phyloP scores from a whole-genome alignment of 257 asterid species.

The Cordia subcordata region DNA sequence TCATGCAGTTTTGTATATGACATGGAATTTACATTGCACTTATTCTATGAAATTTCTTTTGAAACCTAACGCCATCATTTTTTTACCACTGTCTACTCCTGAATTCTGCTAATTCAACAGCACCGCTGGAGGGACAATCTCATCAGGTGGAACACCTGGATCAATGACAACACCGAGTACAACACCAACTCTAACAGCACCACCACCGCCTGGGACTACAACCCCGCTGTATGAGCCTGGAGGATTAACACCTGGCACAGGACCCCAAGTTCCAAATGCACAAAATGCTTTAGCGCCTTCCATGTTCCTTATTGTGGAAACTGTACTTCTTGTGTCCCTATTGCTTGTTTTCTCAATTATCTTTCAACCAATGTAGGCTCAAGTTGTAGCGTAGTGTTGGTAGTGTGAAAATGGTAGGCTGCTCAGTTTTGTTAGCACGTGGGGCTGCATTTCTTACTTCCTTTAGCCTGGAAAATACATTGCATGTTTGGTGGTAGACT shows the following conservation, averaged over 20 bases:
- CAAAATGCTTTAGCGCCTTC: constrained; percentile 21
- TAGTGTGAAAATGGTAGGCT: constrained; percentile 1
- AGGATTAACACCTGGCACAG: constrained; percentile 36
- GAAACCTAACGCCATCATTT: background rate
- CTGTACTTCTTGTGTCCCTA: constrained; percentile 10
- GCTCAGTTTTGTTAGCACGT: background rate
- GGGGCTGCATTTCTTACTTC: background rate
- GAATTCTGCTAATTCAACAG: constrained; percentile 26
- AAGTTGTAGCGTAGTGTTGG: constrained; percentile 38
- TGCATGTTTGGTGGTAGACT: too few relatives aligned
- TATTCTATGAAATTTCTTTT: background rate
- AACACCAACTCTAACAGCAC: constrained; percentile 16
- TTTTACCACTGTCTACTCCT: background rate
- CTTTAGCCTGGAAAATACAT: too few relatives aligned
- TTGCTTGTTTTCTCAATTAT: constrained; percentile 26
- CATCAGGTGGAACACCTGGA: constrained; percentile 20
- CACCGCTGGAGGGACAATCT: constrained; percentile 43
- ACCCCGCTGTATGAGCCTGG: constrained; percentile 34
- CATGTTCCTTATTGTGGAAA: constrained; percentile 2
- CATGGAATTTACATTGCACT: background rate
- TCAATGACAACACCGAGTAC: constrained; percentile 20
- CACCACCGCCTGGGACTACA: constrained; percentile 37
- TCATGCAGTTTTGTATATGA: too few relatives aligned
- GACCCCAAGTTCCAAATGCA: constrained; percentile 25
- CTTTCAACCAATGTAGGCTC: constrained; percentile 13